Base-by-base conservation (phyloP, 257 asterid species). In the Nicotiana paniculata region DNA sequence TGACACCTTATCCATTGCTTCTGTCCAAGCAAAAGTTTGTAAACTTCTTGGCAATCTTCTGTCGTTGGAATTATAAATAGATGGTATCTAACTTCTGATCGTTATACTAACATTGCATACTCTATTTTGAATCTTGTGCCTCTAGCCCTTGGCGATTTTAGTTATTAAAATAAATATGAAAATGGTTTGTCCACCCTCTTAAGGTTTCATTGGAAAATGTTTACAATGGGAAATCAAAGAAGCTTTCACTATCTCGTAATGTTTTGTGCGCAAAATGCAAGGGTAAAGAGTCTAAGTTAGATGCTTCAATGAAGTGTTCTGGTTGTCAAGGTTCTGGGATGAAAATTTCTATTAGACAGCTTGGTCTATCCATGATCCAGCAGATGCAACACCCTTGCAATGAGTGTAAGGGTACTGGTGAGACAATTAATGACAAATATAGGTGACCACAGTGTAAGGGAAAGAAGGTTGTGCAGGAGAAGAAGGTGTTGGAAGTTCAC, bases 351-450 rank as follows among this genome's bases (percentile, higher is more conserved):
- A 91, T 95, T 26, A 85, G 99, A 84, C 97, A 93, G 11, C 91
- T 95, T 35, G 99, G 99, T 69, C 99, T 97, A 30, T 89, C 93
- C n/a, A 95, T 95, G 99, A 92, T 93, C 74, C 99, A 95, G 88
- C 97, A 95, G 84, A 93, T 95, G 98, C 98, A 95, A 86, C 97
- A 93, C 57, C 90, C 96, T 81, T 95, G 99, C 87, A 91, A 92
- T 63, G 98, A 93, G 77, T 95, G 99, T 83, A 90, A 92, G 82
- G 99, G 99, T 51, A 93, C 98, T 11, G 99, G 99, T 79, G 99
- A 95, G 86, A 90, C 90, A 8, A 95, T 93, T 51, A 91, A 65
- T 48, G 95, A 95, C 84, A 92, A 86, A 83, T 98, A 93, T 63
- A 95, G 97, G 32, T 95, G 98, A 86, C 62, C 91, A 11, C 94